Base-by-base conservation (phyloP, 2,329 filamentous ascomycete genomes). In the Paraconiothyrium sp. region DNA sequence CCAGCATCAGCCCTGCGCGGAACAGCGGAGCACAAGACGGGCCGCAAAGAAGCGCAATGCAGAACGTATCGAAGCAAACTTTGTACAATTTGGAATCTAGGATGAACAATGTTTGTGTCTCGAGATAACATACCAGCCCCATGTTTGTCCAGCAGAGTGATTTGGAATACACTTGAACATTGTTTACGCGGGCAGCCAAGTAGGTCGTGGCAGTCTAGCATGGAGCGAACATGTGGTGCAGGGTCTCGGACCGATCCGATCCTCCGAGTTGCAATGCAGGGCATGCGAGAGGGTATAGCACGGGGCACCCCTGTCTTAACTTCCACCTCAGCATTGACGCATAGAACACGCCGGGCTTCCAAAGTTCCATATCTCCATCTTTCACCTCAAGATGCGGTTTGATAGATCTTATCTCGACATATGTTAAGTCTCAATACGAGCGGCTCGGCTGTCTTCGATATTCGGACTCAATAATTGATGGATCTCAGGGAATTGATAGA, bases 161-260 rank as follows among this genome's bases (percentile, higher is more conserved):
- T 48, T 48, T 32, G 46, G 46, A 48, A 48, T 48, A 32, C 16
- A 4, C 2, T 16, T 32, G n/a, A 16, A 9, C 14, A 30, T 14
- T 48, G 24, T 41, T 22, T 24, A 34, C 47, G 22, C 13, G 14
- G 13, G 24, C 32, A 39, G 27, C 27, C 27, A 30, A 4, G 6
- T 30, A n/a, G 49, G 10, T 30, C 20, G 20, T 20, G 20, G 20
- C 20, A 20, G 20, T 20, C 20, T 20, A 20, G 1, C 20, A 20
- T 20, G 20, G 20, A 20, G 1, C 20, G 20, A 20, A 20, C 20
- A 20, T 20, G 20, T 20, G 20, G 20, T 20, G 20, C 20, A 20
- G 20, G 20, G 20, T 37, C 34, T 51, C 32, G 32, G 49, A 37
- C 34, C 49, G 49, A 16, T 51, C 49, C 49, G 49, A 51, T 39